Conservation (phyloP, 1,284 basidiomycete genomes). For the Puccinia horiana region DNA sequence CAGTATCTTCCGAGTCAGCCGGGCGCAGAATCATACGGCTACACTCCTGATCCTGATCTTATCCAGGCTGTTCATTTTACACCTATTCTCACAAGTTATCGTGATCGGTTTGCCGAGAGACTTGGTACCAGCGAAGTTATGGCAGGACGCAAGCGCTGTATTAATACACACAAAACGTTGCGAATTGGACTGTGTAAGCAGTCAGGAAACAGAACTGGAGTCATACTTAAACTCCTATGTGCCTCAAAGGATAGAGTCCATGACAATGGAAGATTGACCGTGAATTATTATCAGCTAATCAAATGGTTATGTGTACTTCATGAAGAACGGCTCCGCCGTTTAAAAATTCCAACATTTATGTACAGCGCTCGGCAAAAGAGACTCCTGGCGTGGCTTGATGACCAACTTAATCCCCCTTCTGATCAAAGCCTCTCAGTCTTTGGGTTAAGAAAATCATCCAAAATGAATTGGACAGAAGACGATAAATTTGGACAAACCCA, state of each 20-base stretch:
- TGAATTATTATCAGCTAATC: background rate
- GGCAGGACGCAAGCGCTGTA: too few species aligned
- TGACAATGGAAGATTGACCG: background rate
- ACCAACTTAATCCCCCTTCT: background rate
- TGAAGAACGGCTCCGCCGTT: background rate
- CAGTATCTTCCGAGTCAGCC: too few species aligned
- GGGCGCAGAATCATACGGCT: too few species aligned
- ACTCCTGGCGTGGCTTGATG: background rate
- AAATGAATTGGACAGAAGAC: background rate
- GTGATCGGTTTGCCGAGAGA: too few species aligned
- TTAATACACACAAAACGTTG: background rate
- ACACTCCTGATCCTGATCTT: too few species aligned
- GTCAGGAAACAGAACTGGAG: background rate
- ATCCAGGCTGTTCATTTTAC: too few species aligned
- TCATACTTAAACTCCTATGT: background rate
- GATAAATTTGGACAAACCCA: background rate
- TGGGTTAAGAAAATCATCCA: background rate
- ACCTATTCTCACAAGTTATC: too few species aligned
- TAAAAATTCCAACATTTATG: background rate
- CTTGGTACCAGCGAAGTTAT: too few species aligned
- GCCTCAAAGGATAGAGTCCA: background rate
- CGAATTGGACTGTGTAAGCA: background rate
- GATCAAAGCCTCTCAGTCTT: background rate
- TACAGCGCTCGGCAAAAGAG: background rate
- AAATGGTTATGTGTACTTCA: background rate